Percentiles rank a stretch among this genome's conserved stretches.
These are phyloP conservation scores for Suillus luteus DNA, from an alignment of 768 basidiomycete species.

Conservation along the genomic window DNA sequence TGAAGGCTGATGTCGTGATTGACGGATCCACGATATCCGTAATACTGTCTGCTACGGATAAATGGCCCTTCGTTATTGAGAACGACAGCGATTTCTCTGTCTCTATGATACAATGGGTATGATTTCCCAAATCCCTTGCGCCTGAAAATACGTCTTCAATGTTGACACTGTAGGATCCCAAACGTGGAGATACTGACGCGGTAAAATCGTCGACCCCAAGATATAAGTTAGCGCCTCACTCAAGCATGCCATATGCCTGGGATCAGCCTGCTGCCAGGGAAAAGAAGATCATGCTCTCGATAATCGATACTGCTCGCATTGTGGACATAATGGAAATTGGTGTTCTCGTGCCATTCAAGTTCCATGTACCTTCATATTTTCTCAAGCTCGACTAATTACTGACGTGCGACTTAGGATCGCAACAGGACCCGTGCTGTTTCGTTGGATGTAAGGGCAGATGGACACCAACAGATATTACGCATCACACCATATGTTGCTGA, in stretches of 20 bases:
- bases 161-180: slow-evolving; percentile 40
- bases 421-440: slow-evolving; percentile 71
- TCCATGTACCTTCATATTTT: slow-evolving; percentile 52
- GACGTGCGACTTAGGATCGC: slow-evolving; percentile 42
- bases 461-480: slow-evolving; percentile 77
- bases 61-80: slow-evolving; percentile 90
- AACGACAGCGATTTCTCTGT: slow-evolving; percentile 81
- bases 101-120: slow-evolving; percentile 74
- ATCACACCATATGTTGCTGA: slow-evolving; percentile 88
- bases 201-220: slow-evolving; percentile 39
- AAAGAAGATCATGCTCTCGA: slow-evolving; percentile 72
- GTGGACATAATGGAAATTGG: slow-evolving; percentile 98
- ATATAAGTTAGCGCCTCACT: slow-evolving; percentile 62
- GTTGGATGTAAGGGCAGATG: slow-evolving; percentile 90
- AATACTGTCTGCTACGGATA: slow-evolving; percentile 60
- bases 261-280: slow-evolving; percentile 84
- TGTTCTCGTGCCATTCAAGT: slow-evolving; percentile 85
- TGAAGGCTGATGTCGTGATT: slow-evolving; percentile 78
- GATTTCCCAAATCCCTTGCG: too few relatives aligned
- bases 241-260: slow-evolving; percentile 81
- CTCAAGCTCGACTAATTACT: neutral
- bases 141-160: neutral
- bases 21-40: slow-evolving; percentile 90
- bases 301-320: slow-evolving; percentile 60
- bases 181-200: slow-evolving; percentile 37